Base-by-base conservation (phyloP, 2,329 filamentous ascomycete species). In the Hyphodiscus sp. region DNA sequence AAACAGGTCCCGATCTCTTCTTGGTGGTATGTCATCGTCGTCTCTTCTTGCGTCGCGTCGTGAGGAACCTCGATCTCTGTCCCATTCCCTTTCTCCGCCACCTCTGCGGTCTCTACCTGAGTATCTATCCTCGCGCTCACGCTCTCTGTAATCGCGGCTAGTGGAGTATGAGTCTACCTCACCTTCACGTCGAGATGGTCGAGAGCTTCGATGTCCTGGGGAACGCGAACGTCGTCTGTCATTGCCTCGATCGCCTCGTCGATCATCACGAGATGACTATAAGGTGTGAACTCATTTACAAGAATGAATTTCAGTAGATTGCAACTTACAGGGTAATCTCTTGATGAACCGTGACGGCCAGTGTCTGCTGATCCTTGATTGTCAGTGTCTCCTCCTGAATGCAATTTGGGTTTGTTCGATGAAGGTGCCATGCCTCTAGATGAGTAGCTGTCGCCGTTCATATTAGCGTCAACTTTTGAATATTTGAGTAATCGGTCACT, bases 91-190 rank as follows among this genome's bases (percentile, higher is more conserved):
- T n/a, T 90, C 87, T 51, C 84, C 81, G 53, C 82, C 76, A 41
- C 70, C 71, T 50, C 79, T 71, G 55, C 82, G 75, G 54, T 83
- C 80, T 58, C 87, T 81, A 33, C 86, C 85, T 41, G 83, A 82
- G 69, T 96, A 96, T 68, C 91, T 82, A 63, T 96, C 92, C 72
- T 97, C 92, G 58, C 92, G 87, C 74, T 97, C 92, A 58, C 92
- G 80, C 69, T 95, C 92, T 68, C 92, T 83, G 70, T 96, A 95
- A 74, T 86, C 91, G 63, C 92, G 87, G 72, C 91, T 96, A 6
- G 89, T 91, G 19, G 91, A 95, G 73, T 97, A 97, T 53, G 88
- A 85, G 71, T 96, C 91, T 70, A 83, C 79, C 63, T 89, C 86
- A 52, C 80, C 82, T 49, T 94, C 87, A 63, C 87, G 87, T 63